Conservation (phyloP, 495 filamentous ascomycete species). For the Neurospora sp. region DNA sequence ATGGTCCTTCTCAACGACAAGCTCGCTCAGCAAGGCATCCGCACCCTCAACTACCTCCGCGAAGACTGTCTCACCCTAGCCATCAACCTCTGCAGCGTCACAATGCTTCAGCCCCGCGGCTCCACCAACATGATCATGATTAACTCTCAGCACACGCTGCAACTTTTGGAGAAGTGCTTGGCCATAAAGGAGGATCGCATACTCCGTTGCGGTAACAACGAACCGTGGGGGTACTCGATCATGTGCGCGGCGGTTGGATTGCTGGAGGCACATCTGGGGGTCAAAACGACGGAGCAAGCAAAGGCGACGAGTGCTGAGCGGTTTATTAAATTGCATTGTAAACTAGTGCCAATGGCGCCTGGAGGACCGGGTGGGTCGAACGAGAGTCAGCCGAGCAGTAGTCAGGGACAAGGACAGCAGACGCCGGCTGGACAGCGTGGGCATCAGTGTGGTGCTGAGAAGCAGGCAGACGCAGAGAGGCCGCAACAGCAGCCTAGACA, state of each 20-base stretch:
- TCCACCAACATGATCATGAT: constrained; percentile 34
- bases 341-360: constrained; percentile 29
- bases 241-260: constrained; percentile 33
- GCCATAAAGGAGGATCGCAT: constrained; percentile 36
- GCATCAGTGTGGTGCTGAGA: not conserved
- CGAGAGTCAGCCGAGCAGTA: constrained; percentile 9
- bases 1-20: constrained; percentile 33
- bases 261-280: constrained; percentile 30
- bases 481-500: not conserved
- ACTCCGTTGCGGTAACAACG: constrained; percentile 33
- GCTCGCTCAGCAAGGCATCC: constrained; percentile 28
- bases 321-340: constrained; percentile 31
- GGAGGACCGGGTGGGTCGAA: constrained; percentile 17
- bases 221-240: constrained; percentile 36
- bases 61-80: constrained; percentile 30
- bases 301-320: constrained; percentile 28
- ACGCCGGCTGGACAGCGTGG: not conserved
- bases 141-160: constrained; percentile 32
- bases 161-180: constrained; percentile 33
- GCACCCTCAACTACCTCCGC: constrained; percentile 30
- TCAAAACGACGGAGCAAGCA: constrained; percentile 28
- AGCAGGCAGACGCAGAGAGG: not conserved
- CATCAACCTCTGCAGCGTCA: constrained; percentile 36
- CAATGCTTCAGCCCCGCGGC: constrained; percentile 37
- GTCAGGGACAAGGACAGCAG: not conserved